phyloP scores from a whole-genome alignment of 2,329 filamentous ascomycete genomes.

The Chaetomium olivaceum region DNA sequence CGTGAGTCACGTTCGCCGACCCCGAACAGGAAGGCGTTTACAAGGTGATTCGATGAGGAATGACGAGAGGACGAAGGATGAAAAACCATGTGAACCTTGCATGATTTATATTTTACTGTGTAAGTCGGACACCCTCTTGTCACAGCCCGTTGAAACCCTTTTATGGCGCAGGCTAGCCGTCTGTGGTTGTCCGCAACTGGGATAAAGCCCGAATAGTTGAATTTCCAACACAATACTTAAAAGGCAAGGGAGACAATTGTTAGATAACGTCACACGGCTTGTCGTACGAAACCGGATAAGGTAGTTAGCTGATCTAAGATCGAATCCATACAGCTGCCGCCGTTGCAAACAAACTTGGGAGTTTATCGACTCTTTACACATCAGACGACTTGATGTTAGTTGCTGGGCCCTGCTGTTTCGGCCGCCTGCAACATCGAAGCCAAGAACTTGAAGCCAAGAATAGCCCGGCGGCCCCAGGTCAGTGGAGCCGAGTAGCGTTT shows the following conservation, averaged over 20 bases:
- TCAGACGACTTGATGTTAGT: background rate
- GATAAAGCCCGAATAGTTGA: background rate
- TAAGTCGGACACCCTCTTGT: background rate
- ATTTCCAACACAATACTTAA: conserved; percentile 11
- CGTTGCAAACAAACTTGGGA: background rate
- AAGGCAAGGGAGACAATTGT: conserved; percentile 2
- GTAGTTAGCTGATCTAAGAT: no score
- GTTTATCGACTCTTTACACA: background rate
- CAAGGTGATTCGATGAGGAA: no score
- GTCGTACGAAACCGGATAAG: background rate
- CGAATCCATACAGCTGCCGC: background rate
- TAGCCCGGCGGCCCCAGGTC: background rate
- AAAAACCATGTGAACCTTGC: background rate
- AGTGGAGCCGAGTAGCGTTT: background rate
- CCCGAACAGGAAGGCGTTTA: conserved; percentile 12
- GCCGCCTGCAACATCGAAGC: background rate
- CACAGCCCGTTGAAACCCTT: background rate
- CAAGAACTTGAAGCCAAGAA: background rate
- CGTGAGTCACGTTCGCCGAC: conserved; percentile 3
- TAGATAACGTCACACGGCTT: conserved; percentile 8
- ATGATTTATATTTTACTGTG: background rate
- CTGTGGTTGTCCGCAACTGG: background rate
- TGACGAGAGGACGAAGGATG: background rate
- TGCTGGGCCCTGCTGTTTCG: background rate
- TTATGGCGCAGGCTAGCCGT: background rate